A percentile compares a stretch with the other conserved stretches of the same genome.
phyloP scores from a whole-genome alignment of 2,329 filamentous ascomycete genomes.

The Aspergillus fischeri region DNA sequence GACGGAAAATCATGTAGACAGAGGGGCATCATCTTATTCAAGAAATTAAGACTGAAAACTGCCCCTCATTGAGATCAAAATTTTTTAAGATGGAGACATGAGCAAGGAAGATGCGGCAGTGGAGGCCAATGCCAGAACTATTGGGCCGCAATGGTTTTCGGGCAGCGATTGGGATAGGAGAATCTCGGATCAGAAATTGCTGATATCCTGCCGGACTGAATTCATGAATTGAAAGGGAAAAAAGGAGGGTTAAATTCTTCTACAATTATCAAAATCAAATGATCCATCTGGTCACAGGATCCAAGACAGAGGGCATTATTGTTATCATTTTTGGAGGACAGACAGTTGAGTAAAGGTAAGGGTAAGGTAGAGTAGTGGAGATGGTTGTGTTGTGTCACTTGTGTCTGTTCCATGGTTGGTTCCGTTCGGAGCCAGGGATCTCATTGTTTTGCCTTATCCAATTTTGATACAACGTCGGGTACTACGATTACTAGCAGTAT shows the following conservation, averaged over 20 bases:
- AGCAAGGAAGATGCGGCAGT: slow-evolving; percentile 7
- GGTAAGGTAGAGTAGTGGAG: not conserved
- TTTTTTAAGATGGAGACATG: slow-evolving; percentile 5
- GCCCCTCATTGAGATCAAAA: slow-evolving; percentile 5
- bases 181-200: slow-evolving; percentile 4
- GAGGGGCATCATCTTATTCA: not conserved
- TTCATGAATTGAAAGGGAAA: not conserved
- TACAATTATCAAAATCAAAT: not conserved
- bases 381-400: not conserved
- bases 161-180: slow-evolving; percentile 11
- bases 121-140: slow-evolving; percentile 7
- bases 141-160: slow-evolving; percentile 17
- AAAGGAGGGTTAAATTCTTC: not conserved
- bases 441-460: slow-evolving; percentile 1
- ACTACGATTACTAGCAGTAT: not conserved
- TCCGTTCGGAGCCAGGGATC: slow-evolving; percentile 6
- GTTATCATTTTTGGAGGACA: not conserved
- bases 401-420: slow-evolving; percentile 4
- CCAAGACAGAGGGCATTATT: not conserved
- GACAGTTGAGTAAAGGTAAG: too few relatives aligned
- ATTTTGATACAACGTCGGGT: not conserved
- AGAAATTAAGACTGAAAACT: not conserved
- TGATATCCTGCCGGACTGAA: not conserved
- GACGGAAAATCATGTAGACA: not conserved
- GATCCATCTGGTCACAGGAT: not conserved